Evolutionary conservation across 352 stramenopile genomes (phyloP).

Genomic region (Aphanomyces invadans): DNA sequence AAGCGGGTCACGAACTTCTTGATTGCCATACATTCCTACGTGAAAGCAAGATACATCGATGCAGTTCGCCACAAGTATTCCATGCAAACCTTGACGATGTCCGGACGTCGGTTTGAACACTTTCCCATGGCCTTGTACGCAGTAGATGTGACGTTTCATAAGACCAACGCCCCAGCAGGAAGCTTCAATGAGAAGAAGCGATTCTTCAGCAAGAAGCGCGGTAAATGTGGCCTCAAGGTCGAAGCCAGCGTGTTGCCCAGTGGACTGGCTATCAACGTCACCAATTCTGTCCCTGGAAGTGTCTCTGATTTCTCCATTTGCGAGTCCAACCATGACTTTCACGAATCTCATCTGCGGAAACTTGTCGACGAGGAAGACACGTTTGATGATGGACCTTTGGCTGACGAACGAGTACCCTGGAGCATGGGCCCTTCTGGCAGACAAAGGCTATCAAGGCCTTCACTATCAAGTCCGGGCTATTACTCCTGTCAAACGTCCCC

Average conservation of each 20-base stretch:
- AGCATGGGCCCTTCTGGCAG: constrained; percentile 15
- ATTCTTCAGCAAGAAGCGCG: constrained; percentile 17
- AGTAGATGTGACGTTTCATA: background rate
- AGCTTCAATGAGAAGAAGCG: background rate
- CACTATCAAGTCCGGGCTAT: background rate
- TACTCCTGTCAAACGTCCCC: background rate
- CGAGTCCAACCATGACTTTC: constrained; percentile 4
- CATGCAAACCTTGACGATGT: background rate
- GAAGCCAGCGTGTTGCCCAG: constrained; percentile 26
- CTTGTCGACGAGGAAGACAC: background rate
- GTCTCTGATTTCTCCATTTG: constrained; percentile 5
- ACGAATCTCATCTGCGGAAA: background rate
- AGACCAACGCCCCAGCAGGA: background rate
- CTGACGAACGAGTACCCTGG: background rate
- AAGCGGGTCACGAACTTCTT: background rate
- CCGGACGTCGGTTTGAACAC: background rate
- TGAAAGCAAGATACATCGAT: background rate
- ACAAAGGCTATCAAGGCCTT: constrained; percentile 25
- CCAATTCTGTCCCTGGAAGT: background rate
- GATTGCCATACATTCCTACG: background rate
- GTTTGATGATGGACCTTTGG: constrained; percentile 12
- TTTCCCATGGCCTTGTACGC: background rate
- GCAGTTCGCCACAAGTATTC: background rate
- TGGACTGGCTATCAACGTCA: constrained; percentile 25
- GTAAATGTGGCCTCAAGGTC: constrained; percentile 26